Evolutionary conservation across 2,329 filamentous ascomycete species (phyloP).

Genomic region (Aspergillus eucalypticola): DNA sequence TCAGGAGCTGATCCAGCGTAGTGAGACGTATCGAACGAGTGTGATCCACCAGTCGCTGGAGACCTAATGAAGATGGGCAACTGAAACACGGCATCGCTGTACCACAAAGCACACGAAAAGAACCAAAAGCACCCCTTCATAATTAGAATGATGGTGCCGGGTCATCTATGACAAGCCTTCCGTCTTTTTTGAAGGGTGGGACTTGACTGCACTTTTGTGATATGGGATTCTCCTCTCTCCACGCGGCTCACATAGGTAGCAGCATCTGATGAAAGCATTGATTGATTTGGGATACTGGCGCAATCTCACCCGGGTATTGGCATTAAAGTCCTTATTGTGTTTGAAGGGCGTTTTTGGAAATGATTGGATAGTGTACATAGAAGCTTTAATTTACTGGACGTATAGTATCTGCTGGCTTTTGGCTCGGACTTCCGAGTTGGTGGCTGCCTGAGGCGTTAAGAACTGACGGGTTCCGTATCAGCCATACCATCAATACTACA

Average conservation of each 20-base stretch:
- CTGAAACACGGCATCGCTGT: background rate
- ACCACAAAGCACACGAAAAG: background rate
- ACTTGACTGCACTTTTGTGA: background rate
- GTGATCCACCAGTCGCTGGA: constrained; percentile 52
- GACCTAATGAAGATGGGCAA: constrained; percentile 17
- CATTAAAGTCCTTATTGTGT: background rate
- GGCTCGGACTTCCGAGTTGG: background rate
- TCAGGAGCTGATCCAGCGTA: constrained; percentile 50
- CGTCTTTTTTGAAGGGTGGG: background rate
- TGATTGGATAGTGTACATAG: background rate
- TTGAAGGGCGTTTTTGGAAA: background rate
- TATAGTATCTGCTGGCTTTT: background rate
- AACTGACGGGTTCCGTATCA: background rate
- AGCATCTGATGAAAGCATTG: background rate
- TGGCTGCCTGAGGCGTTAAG: background rate
- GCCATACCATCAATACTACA: background rate
- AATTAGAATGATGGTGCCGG: background rate
- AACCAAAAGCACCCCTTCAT: background rate
- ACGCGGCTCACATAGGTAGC: background rate
- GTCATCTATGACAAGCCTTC: background rate
- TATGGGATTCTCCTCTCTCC: background rate
- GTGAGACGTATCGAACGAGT: constrained; percentile 53
- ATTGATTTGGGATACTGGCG: background rate
- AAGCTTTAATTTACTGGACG: no score
- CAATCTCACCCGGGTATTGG: background rate